These are phyloP conservation scores for Leptodermis oblonga DNA, from an alignment of 257 asterid genomes.

Conservation along the genomic window DNA sequence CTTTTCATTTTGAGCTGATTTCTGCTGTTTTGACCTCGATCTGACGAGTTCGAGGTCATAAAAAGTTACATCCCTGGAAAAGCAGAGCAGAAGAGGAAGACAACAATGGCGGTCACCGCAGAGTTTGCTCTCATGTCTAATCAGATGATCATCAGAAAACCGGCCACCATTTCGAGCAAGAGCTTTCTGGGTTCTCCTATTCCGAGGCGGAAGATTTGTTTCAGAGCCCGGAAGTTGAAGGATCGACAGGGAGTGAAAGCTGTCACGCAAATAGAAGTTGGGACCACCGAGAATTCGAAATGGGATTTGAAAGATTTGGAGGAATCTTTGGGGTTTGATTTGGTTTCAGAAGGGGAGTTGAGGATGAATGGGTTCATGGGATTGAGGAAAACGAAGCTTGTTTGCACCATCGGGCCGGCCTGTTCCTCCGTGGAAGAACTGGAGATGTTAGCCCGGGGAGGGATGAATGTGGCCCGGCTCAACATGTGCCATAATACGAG, in stretches of 20 bases:
- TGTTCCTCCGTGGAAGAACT: conserved; percentile 56
- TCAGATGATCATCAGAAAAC: conserved; percentile 28
- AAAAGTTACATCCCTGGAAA: neutral
- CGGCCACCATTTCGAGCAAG: conserved; percentile 25
- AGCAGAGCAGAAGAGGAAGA: neutral
- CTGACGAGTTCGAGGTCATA: neutral
- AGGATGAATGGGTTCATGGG: conserved; percentile 77
- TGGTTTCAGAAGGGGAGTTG: conserved; percentile 64
- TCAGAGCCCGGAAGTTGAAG: conserved; percentile 26
- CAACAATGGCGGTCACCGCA: conserved; percentile 50
- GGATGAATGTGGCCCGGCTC: conserved; percentile 88
- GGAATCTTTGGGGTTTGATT: conserved; percentile 50
- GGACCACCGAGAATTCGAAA: conserved; percentile 21
- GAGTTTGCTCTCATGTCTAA: conserved; percentile 38
- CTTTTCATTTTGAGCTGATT: neutral
- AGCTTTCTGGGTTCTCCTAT: conserved; percentile 34
- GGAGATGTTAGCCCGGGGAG: conserved; percentile 72
- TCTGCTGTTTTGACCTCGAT: conserved; percentile 9
- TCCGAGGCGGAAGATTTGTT: conserved; percentile 21
- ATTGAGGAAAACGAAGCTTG: conserved; percentile 80
- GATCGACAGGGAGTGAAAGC: conserved; percentile 28
- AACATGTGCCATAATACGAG: conserved; percentile 77
- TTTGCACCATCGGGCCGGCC: conserved; percentile 84
- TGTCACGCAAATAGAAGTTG: conserved; percentile 53
- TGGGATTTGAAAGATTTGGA: conserved; percentile 25